These are phyloP conservation scores for Pichia sp. DNA, from an alignment of 1,139 yeast genomes.

Conservation along the genomic window DNA sequence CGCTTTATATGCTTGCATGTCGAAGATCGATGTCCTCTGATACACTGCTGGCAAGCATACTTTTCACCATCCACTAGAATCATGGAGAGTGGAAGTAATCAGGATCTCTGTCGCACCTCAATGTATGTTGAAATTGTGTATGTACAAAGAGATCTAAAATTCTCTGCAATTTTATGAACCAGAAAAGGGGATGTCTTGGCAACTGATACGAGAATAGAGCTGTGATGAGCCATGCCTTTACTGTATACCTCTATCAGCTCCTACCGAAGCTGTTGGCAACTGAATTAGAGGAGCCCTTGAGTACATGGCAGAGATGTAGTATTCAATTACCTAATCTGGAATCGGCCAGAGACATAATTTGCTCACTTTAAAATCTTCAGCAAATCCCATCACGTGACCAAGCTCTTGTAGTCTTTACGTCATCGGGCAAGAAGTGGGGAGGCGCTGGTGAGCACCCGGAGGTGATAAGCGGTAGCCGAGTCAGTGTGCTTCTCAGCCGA, in stretches of 20 bases:
- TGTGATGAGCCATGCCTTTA: not conserved
- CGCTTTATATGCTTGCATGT: slow-evolving; percentile 78
- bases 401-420: not conserved
- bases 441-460: not conserved
- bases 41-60: slow-evolving; percentile 87
- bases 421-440: not conserved
- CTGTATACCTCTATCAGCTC: not conserved
- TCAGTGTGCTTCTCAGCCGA: too few relatives aligned
- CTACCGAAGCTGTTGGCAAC: not conserved
- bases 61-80: slow-evolving; percentile 79
- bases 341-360: slow-evolving; percentile 4
- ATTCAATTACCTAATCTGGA: not conserved
- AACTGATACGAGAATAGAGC: not conserved
- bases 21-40: slow-evolving; percentile 88
- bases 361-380: not conserved
- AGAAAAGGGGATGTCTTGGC: not conserved
- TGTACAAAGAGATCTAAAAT: too few relatives aligned
- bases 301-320: not conserved
- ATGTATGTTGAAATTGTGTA: not conserved
- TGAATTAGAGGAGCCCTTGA: not conserved
- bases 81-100: slow-evolving; percentile 40
- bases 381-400: not conserved
- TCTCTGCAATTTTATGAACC: too few relatives aligned
- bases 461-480: not conserved
- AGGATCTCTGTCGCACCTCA: not conserved